Base-by-base conservation (phyloP, 495 filamentous ascomycete genomes). In the Penicillium waksmanii region DNA sequence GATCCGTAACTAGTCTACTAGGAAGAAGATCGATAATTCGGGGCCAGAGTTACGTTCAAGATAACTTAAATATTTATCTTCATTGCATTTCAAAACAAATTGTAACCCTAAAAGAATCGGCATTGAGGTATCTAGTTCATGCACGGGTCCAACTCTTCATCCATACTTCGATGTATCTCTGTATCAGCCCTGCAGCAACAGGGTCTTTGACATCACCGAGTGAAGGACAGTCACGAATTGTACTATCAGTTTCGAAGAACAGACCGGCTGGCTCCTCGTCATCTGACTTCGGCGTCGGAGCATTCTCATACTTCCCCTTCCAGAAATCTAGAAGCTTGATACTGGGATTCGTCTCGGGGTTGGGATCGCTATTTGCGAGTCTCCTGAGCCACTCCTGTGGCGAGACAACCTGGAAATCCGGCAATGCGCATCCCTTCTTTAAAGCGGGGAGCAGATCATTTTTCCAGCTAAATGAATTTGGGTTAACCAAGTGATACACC, bases 291-390 rank as follows among this genome's bases (percentile, higher is more conserved):
- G 34, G 17, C 35, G 18, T n/a, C 3, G 8, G 3, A 15, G 21
- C 5, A 12, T 19, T 33, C 10, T 53, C 68, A 49, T 73, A 75
- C 46, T 75, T 78, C 3, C 55, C 59, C 38, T 50, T 55, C 62
- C 72, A 89, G 70, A 83, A 87, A 27, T 80, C 78, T 17, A 87
- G 56, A 19, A 88, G 69, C 65, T 87, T 87, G 44, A 85, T 77
- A n/a, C 82, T 76, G 1, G 86, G 84, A 51, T 87, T 88, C 35
- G 68, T 75, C 49, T 72, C 68, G 2, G 82, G 78, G 64, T 86
- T 81, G 38, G 70, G 73, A 5, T 84, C 70, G 23, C 70, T 69
- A 0, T 56, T 67, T 2, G 68, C 68, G n/a, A 86, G 65, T 23
- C 71, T 74, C 44, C 74, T 61, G 5, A 86, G 63, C 85, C 84